Evolutionary conservation across 441 rosid genomes (phyloP), one percentile per base, ranked within the genome.

Genomic region (Adansonia gregorii): DNA sequence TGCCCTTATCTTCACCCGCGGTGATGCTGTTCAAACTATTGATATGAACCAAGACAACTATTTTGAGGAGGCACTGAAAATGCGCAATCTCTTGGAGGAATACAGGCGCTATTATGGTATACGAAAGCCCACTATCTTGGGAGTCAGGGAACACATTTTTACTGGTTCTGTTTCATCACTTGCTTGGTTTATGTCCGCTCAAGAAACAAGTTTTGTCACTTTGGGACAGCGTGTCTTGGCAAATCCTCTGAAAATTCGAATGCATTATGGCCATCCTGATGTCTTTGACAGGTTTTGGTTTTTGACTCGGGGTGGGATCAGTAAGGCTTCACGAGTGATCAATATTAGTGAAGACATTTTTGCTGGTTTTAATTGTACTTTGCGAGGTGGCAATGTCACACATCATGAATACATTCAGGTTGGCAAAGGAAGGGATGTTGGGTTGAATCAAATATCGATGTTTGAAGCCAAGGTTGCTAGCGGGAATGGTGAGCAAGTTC

Each of bases 181-280:
- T 19, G 94, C 94, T 45, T 88, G 92, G 92, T 91, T 91, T 80
- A 89, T 90, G 94, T 90, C 94, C 12, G 91, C 90, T 60, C 94
- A 90, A 73, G 94, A 90, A 81, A 88, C 90, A 35, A 88, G 91
- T 81, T 90, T 90, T 72, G 94, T 90, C 64, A 90, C 94, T 68
- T 83, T 89, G 74, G 94, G 94, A 54, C 94, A 90, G 80, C 92
- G 94, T 67, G 94, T 90, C 74, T 85, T 90, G 73, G 94, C 94
- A 15, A 85, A 89, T 76, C 94, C 94, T 67, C 73, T 90, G 71
- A 90, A 90, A 81, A 81, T 90, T 49, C 85, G 94, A 76, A 88
- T 90, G 94, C 94, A 90, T 83, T 90, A 90, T 78, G 94, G 94
- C 24, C 94, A 89, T 80, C 94, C 92, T 10, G 94, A 90, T 85